Evolutionary conservation across 2,329 filamentous ascomycete genomes (phyloP).

Genomic region (Phialophora verrucosa): DNA sequence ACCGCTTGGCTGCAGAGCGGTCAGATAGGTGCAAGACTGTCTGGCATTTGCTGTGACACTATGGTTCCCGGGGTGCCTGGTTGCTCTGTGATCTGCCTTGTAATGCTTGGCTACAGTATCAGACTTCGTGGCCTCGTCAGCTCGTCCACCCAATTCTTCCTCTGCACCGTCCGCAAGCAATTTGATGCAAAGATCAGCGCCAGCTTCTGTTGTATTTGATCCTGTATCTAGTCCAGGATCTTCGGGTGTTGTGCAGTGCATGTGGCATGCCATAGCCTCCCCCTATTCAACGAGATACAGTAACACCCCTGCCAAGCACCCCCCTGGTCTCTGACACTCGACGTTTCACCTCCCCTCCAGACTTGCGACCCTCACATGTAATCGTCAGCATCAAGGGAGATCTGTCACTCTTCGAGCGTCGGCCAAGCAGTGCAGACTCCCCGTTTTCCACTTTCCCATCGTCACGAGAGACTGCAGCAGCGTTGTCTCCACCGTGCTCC

Average conservation of each 20-base stretch:
- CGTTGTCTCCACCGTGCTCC: background rate
- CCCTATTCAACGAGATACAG: background rate
- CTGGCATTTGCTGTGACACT: background rate
- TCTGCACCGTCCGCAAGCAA: background rate
- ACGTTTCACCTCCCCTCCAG: conserved; percentile 2
- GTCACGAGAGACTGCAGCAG: background rate
- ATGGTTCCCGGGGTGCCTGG: background rate
- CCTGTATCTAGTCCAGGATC: background rate
- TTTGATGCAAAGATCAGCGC: background rate
- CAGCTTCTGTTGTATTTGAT: background rate
- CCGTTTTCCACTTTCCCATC: background rate
- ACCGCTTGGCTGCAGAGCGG: background rate
- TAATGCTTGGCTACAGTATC: too few species aligned
- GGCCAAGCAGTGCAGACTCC: background rate
- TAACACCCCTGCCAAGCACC: conserved; percentile 7
- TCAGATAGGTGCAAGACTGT: background rate
- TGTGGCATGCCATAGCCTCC: background rate
- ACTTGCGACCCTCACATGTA: background rate
- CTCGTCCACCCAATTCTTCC: too few species aligned
- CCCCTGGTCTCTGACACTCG: background rate
- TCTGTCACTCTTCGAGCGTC: conserved; percentile 1
- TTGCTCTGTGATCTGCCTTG: background rate
- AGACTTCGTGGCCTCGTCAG: too few species aligned
- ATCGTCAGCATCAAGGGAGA: background rate
- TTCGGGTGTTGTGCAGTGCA: background rate